Conservation (phyloP, 495 filamentous ascomycete species). For the Corynascus novoguineensis region DNA sequence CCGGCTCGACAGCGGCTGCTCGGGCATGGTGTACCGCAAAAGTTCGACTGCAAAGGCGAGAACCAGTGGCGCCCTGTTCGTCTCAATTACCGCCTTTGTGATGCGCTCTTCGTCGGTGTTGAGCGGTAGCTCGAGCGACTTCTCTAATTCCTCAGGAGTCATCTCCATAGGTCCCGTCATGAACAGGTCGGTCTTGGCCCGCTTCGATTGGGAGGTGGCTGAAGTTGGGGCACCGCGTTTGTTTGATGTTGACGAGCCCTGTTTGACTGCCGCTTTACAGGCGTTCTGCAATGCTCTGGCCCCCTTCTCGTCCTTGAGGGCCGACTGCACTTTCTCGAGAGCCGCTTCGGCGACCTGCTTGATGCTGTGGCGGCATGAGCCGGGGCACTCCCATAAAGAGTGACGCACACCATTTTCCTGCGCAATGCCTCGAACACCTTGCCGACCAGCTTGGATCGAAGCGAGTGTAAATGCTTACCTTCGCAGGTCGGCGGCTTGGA, state of each 20-base stretch:
- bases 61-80: conserved; percentile 75
- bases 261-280: conserved; percentile 58
- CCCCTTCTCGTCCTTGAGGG: conserved; percentile 64
- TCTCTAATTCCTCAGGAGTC: conserved; percentile 60
- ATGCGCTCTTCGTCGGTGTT: conserved; percentile 55
- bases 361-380: conserved; percentile 40
- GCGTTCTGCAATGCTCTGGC: conserved; percentile 62
- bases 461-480: conserved; percentile 43
- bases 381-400: not conserved
- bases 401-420: not conserved
- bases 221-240: conserved; percentile 34
- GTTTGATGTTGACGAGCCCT: conserved; percentile 24
- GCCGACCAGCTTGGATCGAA: not conserved
- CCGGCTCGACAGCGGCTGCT: conserved; percentile 74
- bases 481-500: conserved; percentile 57
- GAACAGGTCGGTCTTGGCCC: conserved; percentile 35
- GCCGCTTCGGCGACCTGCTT: conserved; percentile 57
- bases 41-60: conserved; percentile 72
- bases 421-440: not conserved
- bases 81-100: conserved; percentile 52
- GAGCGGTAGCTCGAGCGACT: conserved; percentile 57
- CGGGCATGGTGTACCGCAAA: conserved; percentile 72
- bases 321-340: conserved; percentile 48
- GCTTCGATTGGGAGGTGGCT: conserved; percentile 35
- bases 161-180: conserved; percentile 34